phyloP scores from a whole-genome alignment of 768 basidiomycete genomes.

The Termitomyces sp. region DNA sequence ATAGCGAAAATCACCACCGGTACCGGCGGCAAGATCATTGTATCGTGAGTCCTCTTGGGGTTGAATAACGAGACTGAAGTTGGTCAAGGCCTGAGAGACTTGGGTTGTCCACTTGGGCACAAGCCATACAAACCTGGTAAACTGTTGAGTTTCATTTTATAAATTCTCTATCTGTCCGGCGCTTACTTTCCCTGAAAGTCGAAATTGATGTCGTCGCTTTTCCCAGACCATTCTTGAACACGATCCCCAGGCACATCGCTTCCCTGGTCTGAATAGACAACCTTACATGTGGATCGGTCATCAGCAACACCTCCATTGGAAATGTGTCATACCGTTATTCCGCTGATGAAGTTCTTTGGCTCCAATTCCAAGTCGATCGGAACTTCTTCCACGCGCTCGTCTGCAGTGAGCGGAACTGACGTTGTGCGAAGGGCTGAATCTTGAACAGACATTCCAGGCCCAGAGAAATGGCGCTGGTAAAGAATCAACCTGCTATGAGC shows the following conservation, averaged over 20 bases:
- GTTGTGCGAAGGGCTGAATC: not conserved
- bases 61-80: not conserved
- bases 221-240: not conserved
- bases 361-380: not conserved
- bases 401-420: not conserved
- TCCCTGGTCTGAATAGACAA: not conserved
- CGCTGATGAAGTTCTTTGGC: not conserved
- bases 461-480: not conserved
- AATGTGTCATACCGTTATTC: not conserved
- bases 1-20: constrained; percentile 3
- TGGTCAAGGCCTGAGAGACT: constrained; percentile 1
- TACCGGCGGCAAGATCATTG: constrained; percentile 2
- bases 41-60: not conserved
- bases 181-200: not conserved
- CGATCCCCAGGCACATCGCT: constrained; percentile 2
- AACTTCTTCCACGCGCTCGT: not conserved
- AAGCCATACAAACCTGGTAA: constrained; percentile 3
- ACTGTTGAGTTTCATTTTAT: not conserved
- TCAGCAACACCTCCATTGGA: not conserved
- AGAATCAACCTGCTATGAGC: not conserved
- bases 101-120: not conserved
- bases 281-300: not conserved
- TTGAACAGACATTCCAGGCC: not conserved
- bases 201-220: constrained; percentile 3
- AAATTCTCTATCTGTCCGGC: not conserved